Evolutionary conservation across 257 asterid genomes (phyloP).

Genomic region (Lycium ferocissimum): DNA sequence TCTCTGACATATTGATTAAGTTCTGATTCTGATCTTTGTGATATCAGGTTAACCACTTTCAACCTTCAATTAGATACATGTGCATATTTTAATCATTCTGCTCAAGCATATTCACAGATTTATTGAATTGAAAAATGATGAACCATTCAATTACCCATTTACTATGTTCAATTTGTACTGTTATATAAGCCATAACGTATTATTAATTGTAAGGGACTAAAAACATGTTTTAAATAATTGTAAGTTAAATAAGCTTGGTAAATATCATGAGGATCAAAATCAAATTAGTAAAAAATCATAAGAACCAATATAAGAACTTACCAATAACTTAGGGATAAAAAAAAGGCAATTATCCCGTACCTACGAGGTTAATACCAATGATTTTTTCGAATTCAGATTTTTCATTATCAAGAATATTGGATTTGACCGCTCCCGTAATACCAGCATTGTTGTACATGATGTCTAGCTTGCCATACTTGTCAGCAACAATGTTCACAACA

Average conservation of each 20-base stretch:
- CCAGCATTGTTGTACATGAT: constrained; percentile 51
- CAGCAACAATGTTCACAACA: constrained; percentile 22
- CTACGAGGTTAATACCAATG: constrained; percentile 39
- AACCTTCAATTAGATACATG: not conserved
- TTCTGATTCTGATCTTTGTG: not conserved
- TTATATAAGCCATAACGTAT: no score
- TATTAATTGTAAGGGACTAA: no score
- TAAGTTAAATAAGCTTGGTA: not conserved
- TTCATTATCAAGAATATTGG: constrained; percentile 33
- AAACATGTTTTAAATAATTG: no score
- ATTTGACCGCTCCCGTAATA: constrained; percentile 17
- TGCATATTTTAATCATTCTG: not conserved
- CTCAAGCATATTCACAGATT: no score
- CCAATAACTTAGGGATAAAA: not conserved
- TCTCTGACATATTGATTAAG: not conserved
- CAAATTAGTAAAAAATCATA: not conserved
- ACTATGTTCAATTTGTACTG: no score
- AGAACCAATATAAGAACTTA: not conserved
- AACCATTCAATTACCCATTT: not conserved
- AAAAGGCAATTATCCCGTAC: constrained; percentile 15
- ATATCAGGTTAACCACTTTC: not conserved
- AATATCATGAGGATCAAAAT: not conserved
- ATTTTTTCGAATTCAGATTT: constrained; percentile 36
- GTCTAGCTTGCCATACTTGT: constrained; percentile 46
- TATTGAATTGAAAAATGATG: no score